Evolutionary conservation across 495 filamentous ascomycete genomes (phyloP).

Genomic region (Xylaria scruposa): DNA sequence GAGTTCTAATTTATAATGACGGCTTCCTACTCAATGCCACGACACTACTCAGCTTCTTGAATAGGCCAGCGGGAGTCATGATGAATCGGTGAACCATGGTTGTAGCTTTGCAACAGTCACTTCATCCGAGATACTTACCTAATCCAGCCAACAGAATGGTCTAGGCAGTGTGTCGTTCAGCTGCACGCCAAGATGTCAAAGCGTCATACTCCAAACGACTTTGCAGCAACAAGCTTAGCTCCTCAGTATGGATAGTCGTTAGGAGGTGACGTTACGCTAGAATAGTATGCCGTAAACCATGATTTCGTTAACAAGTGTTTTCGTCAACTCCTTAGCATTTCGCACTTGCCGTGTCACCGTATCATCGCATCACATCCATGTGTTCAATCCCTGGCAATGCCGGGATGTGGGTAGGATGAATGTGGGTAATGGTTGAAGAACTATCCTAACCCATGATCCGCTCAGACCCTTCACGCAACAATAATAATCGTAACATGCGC

Average conservation of each 20-base stretch:
- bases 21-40: background rate
- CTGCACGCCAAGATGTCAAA: constrained; percentile 14
- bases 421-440: background rate
- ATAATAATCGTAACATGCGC: background rate
- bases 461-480: background rate
- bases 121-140: background rate
- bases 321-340: background rate
- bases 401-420: too few species aligned
- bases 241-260: background rate
- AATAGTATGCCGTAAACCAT: background rate
- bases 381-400: background rate
- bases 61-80: background rate
- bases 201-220: background rate
- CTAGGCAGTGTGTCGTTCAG: background rate
- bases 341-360: too few species aligned
- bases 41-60: background rate
- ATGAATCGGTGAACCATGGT: background rate
- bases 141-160: background rate
- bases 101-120: background rate
- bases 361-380: background rate
- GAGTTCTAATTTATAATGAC: background rate
- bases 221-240: constrained; percentile 5
- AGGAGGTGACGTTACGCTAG: constrained; percentile 2
- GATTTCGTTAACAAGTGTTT: background rate
- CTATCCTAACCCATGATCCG: background rate